Percentiles rank a stretch among this genome's conserved stretches.
phyloP scores from a whole-genome alignment of 2,329 filamentous ascomycete species.

The Venturia asperata region DNA sequence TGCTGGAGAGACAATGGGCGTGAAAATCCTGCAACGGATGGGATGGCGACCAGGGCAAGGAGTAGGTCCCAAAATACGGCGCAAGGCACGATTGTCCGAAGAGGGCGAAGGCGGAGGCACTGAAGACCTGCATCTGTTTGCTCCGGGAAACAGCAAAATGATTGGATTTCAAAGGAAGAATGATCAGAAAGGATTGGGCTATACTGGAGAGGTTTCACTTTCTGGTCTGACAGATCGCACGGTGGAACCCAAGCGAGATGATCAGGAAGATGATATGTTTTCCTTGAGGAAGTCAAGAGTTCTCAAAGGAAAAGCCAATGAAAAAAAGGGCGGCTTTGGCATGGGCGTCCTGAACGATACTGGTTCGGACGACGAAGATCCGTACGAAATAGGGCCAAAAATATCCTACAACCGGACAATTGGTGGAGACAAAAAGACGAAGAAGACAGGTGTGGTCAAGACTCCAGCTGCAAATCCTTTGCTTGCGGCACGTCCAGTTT shows the following conservation, averaged over 20 bases:
- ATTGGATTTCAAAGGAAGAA: slow-evolving; percentile 59
- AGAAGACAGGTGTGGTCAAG: slow-evolving; percentile 53
- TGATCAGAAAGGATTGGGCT: slow-evolving; percentile 65
- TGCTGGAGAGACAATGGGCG: slow-evolving; percentile 76
- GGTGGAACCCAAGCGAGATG: slow-evolving; percentile 27
- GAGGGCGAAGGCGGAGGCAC: slow-evolving; percentile 36
- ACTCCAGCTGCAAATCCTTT: slow-evolving; percentile 53
- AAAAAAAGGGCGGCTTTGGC: slow-evolving; percentile 69
- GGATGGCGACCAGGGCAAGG: slow-evolving; percentile 94
- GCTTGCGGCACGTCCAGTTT: slow-evolving; percentile 61
- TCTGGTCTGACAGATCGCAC: slow-evolving; percentile 10
- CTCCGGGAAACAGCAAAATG: slow-evolving; percentile 70
- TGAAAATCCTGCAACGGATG: slow-evolving; percentile 81
- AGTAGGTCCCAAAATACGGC: slow-evolving; percentile 75
- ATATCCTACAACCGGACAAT: slow-evolving; percentile 81
- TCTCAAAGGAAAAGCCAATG: slow-evolving; percentile 30
- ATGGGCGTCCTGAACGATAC: slow-evolving; percentile 87
- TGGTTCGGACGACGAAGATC: slow-evolving; percentile 90
- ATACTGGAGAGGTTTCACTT: slow-evolving; percentile 40
- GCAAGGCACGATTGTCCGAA: slow-evolving; percentile 62
- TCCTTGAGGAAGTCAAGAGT: slow-evolving; percentile 30
- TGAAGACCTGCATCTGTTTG: slow-evolving; percentile 63
- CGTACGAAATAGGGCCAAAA: slow-evolving; percentile 83
- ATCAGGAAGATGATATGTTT: slow-evolving; percentile 28
- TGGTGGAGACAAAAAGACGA: slow-evolving; percentile 73